Percentiles rank a stretch among this genome's conserved stretches.
Conservation (phyloP, 2,329 filamentous ascomycete species). For the Stagonosporopsis cucurbitacearum region DNA sequence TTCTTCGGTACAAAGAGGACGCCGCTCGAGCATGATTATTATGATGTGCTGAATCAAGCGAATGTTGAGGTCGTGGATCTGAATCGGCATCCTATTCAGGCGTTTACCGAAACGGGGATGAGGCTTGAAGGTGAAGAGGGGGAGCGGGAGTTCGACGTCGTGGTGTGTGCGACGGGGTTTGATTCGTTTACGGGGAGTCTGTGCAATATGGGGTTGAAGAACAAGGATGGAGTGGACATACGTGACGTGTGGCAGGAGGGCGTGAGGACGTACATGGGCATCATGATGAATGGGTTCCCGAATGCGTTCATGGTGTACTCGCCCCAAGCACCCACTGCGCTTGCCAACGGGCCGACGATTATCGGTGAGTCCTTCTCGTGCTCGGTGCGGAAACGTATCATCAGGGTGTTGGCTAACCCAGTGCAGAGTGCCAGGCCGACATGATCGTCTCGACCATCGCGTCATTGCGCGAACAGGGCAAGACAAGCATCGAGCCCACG, state of each 20-base stretch:
- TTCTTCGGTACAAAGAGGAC: slow-evolving; percentile 52
- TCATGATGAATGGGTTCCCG: slow-evolving; percentile 47
- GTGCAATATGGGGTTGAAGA: slow-evolving; percentile 41
- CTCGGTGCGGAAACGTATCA: neutral
- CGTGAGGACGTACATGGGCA: slow-evolving; percentile 49
- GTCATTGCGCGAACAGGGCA: slow-evolving; percentile 35
- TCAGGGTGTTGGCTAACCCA: neutral
- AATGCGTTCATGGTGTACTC: slow-evolving; percentile 52
- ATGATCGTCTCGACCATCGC: slow-evolving; percentile 50
- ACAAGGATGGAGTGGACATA: slow-evolving; percentile 41
- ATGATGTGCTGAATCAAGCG: slow-evolving; percentile 48
- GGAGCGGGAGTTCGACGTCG: slow-evolving; percentile 60
- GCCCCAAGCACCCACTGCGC: slow-evolving; percentile 53
- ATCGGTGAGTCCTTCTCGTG: slow-evolving; percentile 26
- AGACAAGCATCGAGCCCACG: slow-evolving; percentile 46
- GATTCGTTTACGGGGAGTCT: slow-evolving; percentile 49
- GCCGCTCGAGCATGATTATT: slow-evolving; percentile 48
- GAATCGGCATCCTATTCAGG: slow-evolving; percentile 48
- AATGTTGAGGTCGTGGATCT: slow-evolving; percentile 59
- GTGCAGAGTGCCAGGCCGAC: slow-evolving; percentile 46
- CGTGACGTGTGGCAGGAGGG: slow-evolving; percentile 49
- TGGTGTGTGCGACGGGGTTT: slow-evolving; percentile 57
- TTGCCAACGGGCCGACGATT: slow-evolving; percentile 53
- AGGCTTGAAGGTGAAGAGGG: slow-evolving; percentile 56
- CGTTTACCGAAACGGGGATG: slow-evolving; percentile 58